phyloP scores from a whole-genome alignment of 805 yeast genomes.

The Wickerhamiella brachini region DNA sequence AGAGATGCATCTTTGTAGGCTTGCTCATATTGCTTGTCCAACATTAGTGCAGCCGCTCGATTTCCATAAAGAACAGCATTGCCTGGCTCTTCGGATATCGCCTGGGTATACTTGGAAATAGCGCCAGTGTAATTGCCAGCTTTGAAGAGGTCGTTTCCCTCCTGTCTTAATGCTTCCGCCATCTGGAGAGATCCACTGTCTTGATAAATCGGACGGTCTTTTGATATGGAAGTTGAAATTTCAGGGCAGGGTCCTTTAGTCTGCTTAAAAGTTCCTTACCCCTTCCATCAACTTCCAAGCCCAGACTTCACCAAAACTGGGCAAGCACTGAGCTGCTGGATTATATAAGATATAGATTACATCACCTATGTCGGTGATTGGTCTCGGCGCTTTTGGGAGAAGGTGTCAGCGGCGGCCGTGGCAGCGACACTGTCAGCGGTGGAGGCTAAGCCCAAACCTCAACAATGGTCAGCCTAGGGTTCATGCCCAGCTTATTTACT shows the following conservation, averaged over 20 bases:
- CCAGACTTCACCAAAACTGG: no score
- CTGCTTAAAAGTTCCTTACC: not conserved
- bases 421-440: no score
- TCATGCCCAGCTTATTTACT: no score
- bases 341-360: no score
- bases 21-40: constrained; percentile 19
- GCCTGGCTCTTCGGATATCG: constrained; percentile 25
- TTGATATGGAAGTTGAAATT: not conserved
- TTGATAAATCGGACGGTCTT: not conserved
- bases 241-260: not conserved
- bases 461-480: no score
- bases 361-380: no score
- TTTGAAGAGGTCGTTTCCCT: constrained; percentile 28
- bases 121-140: constrained; percentile 24
- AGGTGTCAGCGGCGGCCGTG: no score
- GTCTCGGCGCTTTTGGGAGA: no score
- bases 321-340: no score
- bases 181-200: not conserved
- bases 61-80: constrained; percentile 27
- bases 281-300: not conserved
- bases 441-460: no score
- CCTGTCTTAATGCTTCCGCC: constrained; percentile 22
- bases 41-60: constrained; percentile 28
- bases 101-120: constrained; percentile 22
- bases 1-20: constrained; percentile 25